Conservation (phyloP, 495 filamentous ascomycete genomes). For the Jackrogersella minutella region DNA sequence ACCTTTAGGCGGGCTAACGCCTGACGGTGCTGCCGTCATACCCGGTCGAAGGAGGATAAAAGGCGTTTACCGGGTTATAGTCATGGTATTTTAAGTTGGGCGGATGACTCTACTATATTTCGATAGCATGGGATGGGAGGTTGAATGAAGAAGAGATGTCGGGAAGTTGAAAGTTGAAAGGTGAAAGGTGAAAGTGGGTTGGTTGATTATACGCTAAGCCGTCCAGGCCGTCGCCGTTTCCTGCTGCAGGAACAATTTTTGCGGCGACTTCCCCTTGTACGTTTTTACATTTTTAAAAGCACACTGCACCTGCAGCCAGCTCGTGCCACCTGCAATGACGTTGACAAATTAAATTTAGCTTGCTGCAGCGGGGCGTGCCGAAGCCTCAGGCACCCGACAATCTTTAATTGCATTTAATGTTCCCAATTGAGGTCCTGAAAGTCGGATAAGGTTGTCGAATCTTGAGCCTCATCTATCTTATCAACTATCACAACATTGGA, state of each 20-base stretch:
- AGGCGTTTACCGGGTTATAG: constrained; percentile 12
- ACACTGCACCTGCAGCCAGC: constrained; percentile 19
- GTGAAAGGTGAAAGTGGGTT: too few species aligned
- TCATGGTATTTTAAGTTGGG: constrained; percentile 11
- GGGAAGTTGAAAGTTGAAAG: constrained; percentile 7
- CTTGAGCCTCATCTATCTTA: too few species aligned
- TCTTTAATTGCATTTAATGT: too few species aligned
- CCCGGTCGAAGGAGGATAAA: constrained; percentile 26
- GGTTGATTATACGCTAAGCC: constrained; percentile 34
- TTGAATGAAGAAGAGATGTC: not conserved
- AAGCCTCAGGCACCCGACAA: not conserved
- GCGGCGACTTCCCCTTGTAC: constrained; percentile 22
- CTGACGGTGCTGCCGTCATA: constrained; percentile 38
- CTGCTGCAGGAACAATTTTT: constrained; percentile 27
- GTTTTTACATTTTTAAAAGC: constrained; percentile 11
- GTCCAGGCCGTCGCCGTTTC: constrained; percentile 12
- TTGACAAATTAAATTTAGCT: constrained; percentile 12
- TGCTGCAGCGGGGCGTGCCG: constrained; percentile 25
- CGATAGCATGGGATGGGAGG: not conserved
- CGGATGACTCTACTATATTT: not conserved
- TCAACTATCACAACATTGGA: too few species aligned
- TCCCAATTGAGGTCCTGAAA: too few species aligned
- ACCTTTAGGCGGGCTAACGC: constrained; percentile 32
- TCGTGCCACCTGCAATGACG: constrained; percentile 38
- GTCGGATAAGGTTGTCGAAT: too few species aligned